Evolutionary conservation across 1,284 basidiomycete genomes (phyloP).

Genomic region (Lentinus polychrous): DNA sequence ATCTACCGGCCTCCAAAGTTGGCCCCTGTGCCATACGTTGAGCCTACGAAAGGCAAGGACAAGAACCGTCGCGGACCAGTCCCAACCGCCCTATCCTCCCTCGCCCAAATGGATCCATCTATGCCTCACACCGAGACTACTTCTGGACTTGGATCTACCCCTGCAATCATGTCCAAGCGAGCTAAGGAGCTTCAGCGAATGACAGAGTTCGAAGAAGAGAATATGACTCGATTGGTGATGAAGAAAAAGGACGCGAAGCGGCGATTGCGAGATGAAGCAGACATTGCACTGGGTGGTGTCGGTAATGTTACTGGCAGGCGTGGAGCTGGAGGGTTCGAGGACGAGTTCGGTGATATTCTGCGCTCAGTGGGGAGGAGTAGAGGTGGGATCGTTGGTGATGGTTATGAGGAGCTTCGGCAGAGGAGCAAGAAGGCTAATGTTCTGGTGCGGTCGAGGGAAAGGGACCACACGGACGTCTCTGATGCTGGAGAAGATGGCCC

Average conservation of each 20-base stretch:
- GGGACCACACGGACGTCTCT: conserved; percentile 33
- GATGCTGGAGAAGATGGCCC: conserved; percentile 38
- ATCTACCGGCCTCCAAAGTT: conserved; percentile 91
- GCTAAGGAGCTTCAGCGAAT: conserved; percentile 78
- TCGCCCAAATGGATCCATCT: conserved; percentile 60
- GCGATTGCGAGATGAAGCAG: conserved; percentile 83
- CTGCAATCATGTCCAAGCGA: conserved; percentile 53
- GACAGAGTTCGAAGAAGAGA: conserved; percentile 92
- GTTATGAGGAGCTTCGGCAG: conserved; percentile 70
- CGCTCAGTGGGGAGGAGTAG: conserved; percentile 43
- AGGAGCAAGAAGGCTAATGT: conserved; percentile 60
- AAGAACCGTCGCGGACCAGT: conserved; percentile 43
- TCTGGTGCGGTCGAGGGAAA: conserved; percentile 44
- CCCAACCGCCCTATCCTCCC: conserved; percentile 66
- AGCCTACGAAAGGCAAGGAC: conserved; percentile 42
- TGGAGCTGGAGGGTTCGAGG: conserved; percentile 71
- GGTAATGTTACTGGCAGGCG: conserved; percentile 47
- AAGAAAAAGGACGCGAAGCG: conserved; percentile 83
- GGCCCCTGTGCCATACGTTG: conserved; percentile 87
- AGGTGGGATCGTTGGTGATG: conserved; percentile 45
- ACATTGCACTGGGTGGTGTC: conserved; percentile 79
- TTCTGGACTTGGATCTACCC: conserved; percentile 69
- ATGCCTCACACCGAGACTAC: conserved; percentile 68
- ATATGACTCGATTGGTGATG: conserved; percentile 89
- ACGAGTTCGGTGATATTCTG: conserved; percentile 80